Percentiles rank a stretch among this genome's conserved stretches.
Conservation (phyloP, 108 stramenopile species). For the Cyclotella sp. region DNA sequence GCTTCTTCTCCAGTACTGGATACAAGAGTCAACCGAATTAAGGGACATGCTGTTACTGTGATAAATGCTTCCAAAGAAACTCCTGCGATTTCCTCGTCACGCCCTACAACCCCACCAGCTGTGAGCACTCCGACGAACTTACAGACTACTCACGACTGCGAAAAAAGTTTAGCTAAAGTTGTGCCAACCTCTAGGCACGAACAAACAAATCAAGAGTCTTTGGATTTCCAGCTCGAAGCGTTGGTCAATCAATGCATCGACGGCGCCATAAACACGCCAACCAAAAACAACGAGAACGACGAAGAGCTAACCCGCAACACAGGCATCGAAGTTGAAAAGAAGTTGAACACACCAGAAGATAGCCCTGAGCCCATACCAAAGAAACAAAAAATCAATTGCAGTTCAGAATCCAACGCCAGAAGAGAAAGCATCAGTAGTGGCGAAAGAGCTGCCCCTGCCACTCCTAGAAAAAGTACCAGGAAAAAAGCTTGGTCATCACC, state of each 20-base stretch:
- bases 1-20: no score
- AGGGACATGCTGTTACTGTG: no score
- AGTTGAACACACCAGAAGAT: background rate
- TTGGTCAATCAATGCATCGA: background rate
- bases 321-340: background rate
- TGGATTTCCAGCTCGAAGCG: background rate
- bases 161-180: no score
- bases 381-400: background rate
- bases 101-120: no score
- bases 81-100: no score
- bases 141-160: no score
- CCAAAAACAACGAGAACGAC: background rate
- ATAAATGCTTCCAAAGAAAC: no score
- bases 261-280: background rate
- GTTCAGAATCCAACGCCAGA: background rate
- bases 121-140: no score
- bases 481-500: background rate
- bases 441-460: background rate
- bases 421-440: background rate
- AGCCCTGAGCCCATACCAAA: background rate
- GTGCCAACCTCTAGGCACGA: no score
- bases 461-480: conserved; percentile 5
- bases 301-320: background rate
- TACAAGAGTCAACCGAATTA: no score
- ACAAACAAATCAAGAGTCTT: background rate